phyloP scores from a whole-genome alignment of 108 stramenopile species.

The Discostella stelligeroides region DNA sequence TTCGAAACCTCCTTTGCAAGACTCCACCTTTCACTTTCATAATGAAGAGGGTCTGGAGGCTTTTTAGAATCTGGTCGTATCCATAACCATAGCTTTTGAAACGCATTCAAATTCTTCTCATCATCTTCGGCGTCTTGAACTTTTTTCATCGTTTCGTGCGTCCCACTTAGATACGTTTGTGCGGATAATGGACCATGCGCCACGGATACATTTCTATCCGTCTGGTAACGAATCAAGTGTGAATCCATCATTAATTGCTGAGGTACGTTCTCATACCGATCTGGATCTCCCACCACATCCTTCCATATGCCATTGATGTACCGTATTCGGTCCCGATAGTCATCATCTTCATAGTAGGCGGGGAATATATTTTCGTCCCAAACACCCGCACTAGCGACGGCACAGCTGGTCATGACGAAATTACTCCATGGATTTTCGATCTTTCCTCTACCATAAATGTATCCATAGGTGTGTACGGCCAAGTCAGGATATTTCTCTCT shows the following conservation, averaged over 20 bases:
- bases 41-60: conserved; percentile 23
- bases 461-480: conserved; percentile 45
- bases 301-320: conserved; percentile 40
- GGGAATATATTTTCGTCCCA: conserved; percentile 53
- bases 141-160: conserved; percentile 38
- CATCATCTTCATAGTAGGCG: conserved; percentile 53
- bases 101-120: neutral
- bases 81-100: neutral
- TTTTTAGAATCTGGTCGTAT: too few relatives aligned
- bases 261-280: conserved; percentile 44
- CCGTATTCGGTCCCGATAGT: conserved; percentile 46
- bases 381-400: conserved; percentile 37
- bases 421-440: conserved; percentile 54
- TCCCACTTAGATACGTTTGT: conserved; percentile 38
- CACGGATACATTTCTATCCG: conserved; percentile 44
- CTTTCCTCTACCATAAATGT: conserved; percentile 45
- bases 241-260: conserved; percentile 39
- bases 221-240: conserved; percentile 46
- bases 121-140: conserved; percentile 23
- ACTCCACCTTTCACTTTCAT: conserved; percentile 40
- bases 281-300: conserved; percentile 32
- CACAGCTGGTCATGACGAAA: conserved; percentile 47
- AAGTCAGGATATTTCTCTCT: conserved; percentile 11
- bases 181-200: conserved; percentile 47
- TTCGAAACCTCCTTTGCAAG: conserved; percentile 35